Conservation (phyloP, 805 yeast genomes). For the Phaffomyces opuntiae region DNA sequence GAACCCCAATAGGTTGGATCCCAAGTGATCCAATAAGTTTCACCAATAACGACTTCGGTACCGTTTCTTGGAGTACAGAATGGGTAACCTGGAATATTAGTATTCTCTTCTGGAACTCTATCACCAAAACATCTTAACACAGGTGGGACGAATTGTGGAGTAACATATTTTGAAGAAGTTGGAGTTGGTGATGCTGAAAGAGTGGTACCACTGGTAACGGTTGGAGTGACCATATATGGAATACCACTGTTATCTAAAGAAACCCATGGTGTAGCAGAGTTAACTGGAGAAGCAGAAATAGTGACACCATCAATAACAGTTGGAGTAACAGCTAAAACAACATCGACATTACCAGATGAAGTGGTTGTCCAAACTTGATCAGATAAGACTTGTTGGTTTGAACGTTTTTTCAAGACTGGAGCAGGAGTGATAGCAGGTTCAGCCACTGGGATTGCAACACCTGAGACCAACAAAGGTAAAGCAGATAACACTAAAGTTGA, state of each 20-base stretch:
- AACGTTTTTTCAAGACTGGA: slow-evolving; percentile 19
- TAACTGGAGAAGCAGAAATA: slow-evolving; percentile 32
- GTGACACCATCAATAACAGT: slow-evolving; percentile 41
- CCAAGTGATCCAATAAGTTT: slow-evolving; percentile 44
- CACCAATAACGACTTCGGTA: slow-evolving; percentile 38
- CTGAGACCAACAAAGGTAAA: slow-evolving; percentile 11
- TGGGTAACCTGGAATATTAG: slow-evolving; percentile 29
- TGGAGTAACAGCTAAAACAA: slow-evolving; percentile 43
- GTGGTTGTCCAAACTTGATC: slow-evolving; percentile 31
- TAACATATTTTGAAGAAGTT: slow-evolving; percentile 27
- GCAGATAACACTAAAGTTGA: slow-evolving; percentile 6
- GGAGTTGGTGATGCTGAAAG: slow-evolving; percentile 37
- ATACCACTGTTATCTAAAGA: slow-evolving; percentile 39
- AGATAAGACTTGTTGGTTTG: slow-evolving; percentile 16
- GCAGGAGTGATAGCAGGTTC: slow-evolving; percentile 13
- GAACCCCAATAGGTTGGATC: slow-evolving; percentile 39
- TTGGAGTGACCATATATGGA: slow-evolving; percentile 35
- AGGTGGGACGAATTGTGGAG: slow-evolving; percentile 34
- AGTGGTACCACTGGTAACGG: slow-evolving; percentile 29
- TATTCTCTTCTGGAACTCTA: slow-evolving; percentile 28
- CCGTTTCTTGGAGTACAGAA: slow-evolving; percentile 36
- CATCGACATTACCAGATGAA: slow-evolving; percentile 18
- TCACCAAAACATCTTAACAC: slow-evolving; percentile 38
- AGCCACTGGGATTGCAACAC: slow-evolving; percentile 19
- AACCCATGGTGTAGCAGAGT: slow-evolving; percentile 34